Evolutionary conservation across 129 eudicot species (phyloP), one percentile per base, ranked within the genome.

Genomic region (Pittosporum tobira): DNA sequence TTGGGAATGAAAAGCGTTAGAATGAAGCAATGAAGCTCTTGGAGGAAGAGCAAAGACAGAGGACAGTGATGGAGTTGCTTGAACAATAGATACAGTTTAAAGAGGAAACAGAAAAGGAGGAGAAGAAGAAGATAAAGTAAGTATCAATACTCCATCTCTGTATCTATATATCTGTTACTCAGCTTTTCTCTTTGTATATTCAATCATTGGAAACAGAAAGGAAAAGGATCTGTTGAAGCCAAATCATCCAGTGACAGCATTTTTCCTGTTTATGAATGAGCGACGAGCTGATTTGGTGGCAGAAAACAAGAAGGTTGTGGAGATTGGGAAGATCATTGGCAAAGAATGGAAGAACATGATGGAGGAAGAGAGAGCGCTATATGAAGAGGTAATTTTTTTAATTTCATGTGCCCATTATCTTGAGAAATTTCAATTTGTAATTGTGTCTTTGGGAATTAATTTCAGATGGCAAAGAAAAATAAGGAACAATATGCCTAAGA

Each of bases 321-420:
- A 88, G 96, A 68, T 78, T 64, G 83, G 94, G 14, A 91, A 81
- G 77, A 77, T 91, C 52, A 65, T 84, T 1, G 94, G 95, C 26
- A 94, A 86, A 62, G 94, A 91, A 68, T 91, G 98, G 98, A 91
- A 83, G 80, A 91, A 77, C 55, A 82, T 91, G 95, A 57, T 83
- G 10, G 95, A 80, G 20, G 64, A 78, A 65, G 79, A 86, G 61
- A 86, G 55, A 57, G 73, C 62, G 2, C 77, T 77, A n/a, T 91
- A 83, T 25, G 98, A 81, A 62, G 60, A 80, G 79, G 78, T n/a
- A n/a, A n/a, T 76, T 20, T 1, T 19, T 36, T 61, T 54, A 11
- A 19, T 38, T 22, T n/a, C n/a, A n/a, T n/a, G n/a, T n/a, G n/a
- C n/a, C n/a, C n/a, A n/a, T n/a, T n/a, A n/a, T n/a, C 40, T 34